These are phyloP conservation scores for Eucalyptus curtisii DNA, from an alignment of 345 rosid genomes.

Conservation along the genomic window DNA sequence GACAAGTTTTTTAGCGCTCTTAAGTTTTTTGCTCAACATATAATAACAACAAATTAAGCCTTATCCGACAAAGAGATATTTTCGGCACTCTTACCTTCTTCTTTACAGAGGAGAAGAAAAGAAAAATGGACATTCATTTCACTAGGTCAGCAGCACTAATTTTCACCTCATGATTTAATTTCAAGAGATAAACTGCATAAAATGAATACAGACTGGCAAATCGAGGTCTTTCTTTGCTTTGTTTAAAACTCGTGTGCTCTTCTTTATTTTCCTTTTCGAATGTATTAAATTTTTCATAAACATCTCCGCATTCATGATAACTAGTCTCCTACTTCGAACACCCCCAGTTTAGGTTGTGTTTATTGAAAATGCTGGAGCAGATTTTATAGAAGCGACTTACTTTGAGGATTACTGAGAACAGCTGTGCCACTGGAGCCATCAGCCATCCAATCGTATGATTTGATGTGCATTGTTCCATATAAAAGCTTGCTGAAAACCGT, in stretches of 20 bases:
- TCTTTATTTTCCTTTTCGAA: background rate
- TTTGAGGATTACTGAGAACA: slow-evolving; percentile 3
- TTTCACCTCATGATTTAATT: background rate
- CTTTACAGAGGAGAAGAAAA: background rate
- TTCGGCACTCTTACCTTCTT: background rate
- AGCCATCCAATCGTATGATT: slow-evolving; percentile 83
- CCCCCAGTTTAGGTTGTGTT: background rate
- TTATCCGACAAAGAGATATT: background rate
- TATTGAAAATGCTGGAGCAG: background rate
- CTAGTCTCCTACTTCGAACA: background rate
- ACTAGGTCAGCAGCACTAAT: background rate
- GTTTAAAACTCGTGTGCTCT: background rate
- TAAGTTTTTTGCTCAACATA: background rate
- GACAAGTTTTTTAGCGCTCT: background rate
- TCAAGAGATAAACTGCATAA: background rate
- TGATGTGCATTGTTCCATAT: slow-evolving; percentile 88
- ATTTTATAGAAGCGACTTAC: slow-evolving; percentile 3
- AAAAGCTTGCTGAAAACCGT: slow-evolving; percentile 93
- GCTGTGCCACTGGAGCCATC: slow-evolving; percentile 20
- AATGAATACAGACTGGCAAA: background rate
- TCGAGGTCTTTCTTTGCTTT: background rate
- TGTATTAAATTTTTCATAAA: background rate
- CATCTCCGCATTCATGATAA: background rate
- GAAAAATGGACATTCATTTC: background rate
- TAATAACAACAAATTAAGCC: background rate